Base-by-base conservation (phyloP, 2,329 filamentous ascomycete genomes). In the Aspergillus felis region DNA sequence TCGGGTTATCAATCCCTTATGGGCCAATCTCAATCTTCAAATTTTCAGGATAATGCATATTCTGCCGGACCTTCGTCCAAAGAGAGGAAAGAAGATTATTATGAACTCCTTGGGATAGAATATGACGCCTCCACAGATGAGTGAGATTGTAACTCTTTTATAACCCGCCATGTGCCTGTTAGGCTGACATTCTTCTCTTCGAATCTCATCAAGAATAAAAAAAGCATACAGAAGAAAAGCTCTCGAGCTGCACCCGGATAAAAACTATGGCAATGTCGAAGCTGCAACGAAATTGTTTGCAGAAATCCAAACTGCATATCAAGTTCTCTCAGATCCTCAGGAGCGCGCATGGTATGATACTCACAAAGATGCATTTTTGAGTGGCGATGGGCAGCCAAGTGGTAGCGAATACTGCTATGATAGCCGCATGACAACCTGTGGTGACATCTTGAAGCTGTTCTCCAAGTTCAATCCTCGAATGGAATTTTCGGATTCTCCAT, bases 331-430 rank as follows among this genome's bases (percentile, higher is more conserved):
- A 1, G 94, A 99, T 72, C 87, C 92, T 10, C 93, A 99, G 72
- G 94, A 99, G 74, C 86, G 94, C 65, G 89, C 92, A 32, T 99
- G 94, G 94, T 99, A 99, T 77, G 93, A 99, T 76, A 92, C 92
- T 2, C 94, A 99, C 71, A 88, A 91, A 59, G 87, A 92, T 65
- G 87, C 89, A 52, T 95, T 97, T 60, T 78, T 97, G 61, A 83
- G 84, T 29, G 88, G 87, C 42, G 81, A 84, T 57, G 84, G 74
- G 48, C 68, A 64, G 9, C 67, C 68, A 9, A 68, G 70, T 63
- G 74, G 77, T 50, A 81, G 80, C 38, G 79, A 84, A 55, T 86
- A 85, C 64, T 86, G 88, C 48, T 77, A 87, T 64, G 87, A 91
- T 69, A 82, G 91, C 61, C 85, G 84, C 53, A 81, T 95, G 61